Evolutionary conservation across 2,329 filamentous ascomycete species (phyloP), one percentile per base, ranked within the genome.

Genomic region (Sporothrix luriei): DNA sequence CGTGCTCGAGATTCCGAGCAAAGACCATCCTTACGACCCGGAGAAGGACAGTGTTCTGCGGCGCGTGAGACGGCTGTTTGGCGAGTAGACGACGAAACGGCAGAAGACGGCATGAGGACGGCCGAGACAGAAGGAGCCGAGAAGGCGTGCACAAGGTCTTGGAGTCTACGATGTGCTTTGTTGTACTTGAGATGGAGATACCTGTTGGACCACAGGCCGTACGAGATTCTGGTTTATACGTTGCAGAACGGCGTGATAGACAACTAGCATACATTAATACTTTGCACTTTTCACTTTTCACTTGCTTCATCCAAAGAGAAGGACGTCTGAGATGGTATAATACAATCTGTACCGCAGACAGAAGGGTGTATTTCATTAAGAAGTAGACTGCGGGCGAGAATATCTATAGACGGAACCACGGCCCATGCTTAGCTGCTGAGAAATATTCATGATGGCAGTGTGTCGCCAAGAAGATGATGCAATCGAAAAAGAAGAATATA

Each of bases 11-110:
- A 98, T 99, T 72, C 95, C 95, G 29, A 97, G 93, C 82, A 99
- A 99, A 85, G 95, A 99, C 79, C 95, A 99, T 79, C 95, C 95
- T 2, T 99, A 99, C 78, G 94, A 99, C 76, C 95, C 95, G 0
- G 95, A 99, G 82, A 99, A 99, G 84, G 95, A 99, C 80, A 98
- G 94, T 78, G 94, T 99, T 55, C 80, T 99, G 81, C 91, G 94
- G 82, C 87, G 95, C 74, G 95, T 99, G 59, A 83, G 85, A 72
- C 83, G 85, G 71, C 74, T 88, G 69, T 90, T 90, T 81, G 88
- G 88, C 75, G 88, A 94, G 82, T 94, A 87, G 78, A 55, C 33
- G 51, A 26, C 38, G 9, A 21, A 19, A 13, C 16, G 10, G 38
- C 24, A 6, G 29, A 38, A 13, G 13, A 14, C 16, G 11, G 24